These are phyloP conservation scores for Calonectria henricotiae DNA, from an alignment of 2,329 filamentous ascomycete species.

Conservation along the genomic window DNA sequence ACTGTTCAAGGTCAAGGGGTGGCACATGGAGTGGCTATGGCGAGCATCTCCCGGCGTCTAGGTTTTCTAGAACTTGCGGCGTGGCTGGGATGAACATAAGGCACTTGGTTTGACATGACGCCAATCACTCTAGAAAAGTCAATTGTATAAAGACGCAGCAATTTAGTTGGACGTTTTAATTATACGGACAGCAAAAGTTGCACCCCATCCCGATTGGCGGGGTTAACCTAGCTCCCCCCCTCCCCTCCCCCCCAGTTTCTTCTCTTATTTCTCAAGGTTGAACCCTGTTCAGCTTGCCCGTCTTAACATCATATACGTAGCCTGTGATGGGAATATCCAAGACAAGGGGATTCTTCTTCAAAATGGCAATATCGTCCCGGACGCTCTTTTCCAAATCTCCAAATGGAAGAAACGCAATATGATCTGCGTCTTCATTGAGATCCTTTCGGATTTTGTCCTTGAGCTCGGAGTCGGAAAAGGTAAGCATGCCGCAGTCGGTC, in stretches of 20 bases:
- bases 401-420: slow-evolving; percentile 79
- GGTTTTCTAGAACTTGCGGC: not conserved
- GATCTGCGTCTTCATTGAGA: slow-evolving; percentile 67
- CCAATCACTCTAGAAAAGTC: not conserved
- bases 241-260: not conserved
- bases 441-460: slow-evolving; percentile 72
- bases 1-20: slow-evolving; percentile 65
- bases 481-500: slow-evolving; percentile 73
- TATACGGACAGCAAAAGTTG: not conserved
- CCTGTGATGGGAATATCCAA: slow-evolving; percentile 78
- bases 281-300: slow-evolving; percentile 68
- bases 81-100: not conserved
- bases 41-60: slow-evolving; percentile 62
- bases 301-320: slow-evolving; percentile 86
- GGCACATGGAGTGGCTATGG: slow-evolving; percentile 73
- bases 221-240: too few species aligned
- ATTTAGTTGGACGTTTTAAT: not conserved
- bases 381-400: slow-evolving; percentile 76
- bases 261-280: not conserved
- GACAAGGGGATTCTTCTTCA: slow-evolving; percentile 75
- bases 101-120: not conserved
- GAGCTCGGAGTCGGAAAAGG: slow-evolving; percentile 74
- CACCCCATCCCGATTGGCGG: too few species aligned
- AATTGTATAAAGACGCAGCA: not conserved
- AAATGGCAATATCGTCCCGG: slow-evolving; percentile 74